These are phyloP conservation scores for Suillus brevipes DNA, from an alignment of 768 basidiomycete species.

Conservation along the genomic window DNA sequence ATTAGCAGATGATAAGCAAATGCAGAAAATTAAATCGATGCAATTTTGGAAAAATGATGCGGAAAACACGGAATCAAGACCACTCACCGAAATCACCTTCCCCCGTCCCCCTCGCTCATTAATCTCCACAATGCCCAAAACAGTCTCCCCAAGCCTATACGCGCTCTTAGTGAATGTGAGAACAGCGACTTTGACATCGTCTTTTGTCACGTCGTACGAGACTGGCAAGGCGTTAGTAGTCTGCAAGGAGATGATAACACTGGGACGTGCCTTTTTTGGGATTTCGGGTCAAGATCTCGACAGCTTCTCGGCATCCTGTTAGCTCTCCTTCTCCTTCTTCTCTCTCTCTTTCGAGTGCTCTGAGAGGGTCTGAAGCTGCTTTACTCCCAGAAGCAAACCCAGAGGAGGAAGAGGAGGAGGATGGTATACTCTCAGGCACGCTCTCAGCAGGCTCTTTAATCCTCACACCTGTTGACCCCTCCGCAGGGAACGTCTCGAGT, in stretches of 20 bases:
- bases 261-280: constrained; percentile 74
- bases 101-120: constrained; percentile 71
- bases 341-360: constrained; percentile 8
- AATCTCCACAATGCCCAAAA: constrained; percentile 84
- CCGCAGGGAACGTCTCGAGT: constrained; percentile 45
- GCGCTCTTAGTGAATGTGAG: constrained; percentile 91
- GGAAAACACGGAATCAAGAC: neutral
- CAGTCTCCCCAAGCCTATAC: constrained; percentile 90
- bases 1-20: neutral
- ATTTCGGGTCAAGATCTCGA: constrained; percentile 88
- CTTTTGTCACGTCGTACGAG: constrained; percentile 95
- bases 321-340: constrained; percentile 44
- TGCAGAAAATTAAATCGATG: constrained; percentile 3
- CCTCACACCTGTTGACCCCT: constrained; percentile 24
- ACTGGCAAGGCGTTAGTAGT: constrained; percentile 41
- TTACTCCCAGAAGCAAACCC: neutral
- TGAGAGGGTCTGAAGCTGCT: neutral
- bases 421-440: constrained; percentile 18
- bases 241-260: neutral
- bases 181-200: constrained; percentile 85
- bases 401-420: neutral
- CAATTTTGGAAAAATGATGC: neutral
- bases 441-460: constrained; percentile 29
- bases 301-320: constrained; percentile 76
- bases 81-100: constrained; percentile 78